Evolutionary conservation across 345 rosid species (phyloP).

Genomic region (Hypericum perforatum): DNA sequence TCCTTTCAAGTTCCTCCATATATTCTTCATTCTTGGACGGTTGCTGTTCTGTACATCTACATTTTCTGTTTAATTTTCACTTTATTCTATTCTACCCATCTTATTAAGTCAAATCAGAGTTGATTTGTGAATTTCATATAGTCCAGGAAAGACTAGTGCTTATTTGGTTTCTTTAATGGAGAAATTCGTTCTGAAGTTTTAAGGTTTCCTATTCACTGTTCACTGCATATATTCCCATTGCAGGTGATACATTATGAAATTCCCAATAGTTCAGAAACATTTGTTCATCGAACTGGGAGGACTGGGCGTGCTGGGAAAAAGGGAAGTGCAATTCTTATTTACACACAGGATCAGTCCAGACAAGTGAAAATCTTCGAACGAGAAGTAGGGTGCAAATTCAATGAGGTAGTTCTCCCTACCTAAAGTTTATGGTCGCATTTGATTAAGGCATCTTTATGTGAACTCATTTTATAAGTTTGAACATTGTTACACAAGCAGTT

Average conservation of each 20-base stretch:
- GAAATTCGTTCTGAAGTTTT: too few species aligned
- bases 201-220: background rate
- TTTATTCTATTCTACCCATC: background rate
- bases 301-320: conserved; percentile 99
- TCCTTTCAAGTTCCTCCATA: background rate
- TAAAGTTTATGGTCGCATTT: too few species aligned
- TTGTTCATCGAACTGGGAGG: conserved; percentile 96
- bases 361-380: conserved; percentile 57
- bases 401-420: conserved; percentile 38
- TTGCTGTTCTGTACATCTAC: conserved; percentile 2
- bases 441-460: too few species aligned
- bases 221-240: conserved; percentile 4
- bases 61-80: background rate
- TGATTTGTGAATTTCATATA: too few species aligned
- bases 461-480: too few species aligned
- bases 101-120: too few species aligned
- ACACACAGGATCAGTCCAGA: conserved; percentile 60
- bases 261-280: conserved; percentile 79
- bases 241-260: conserved; percentile 89
- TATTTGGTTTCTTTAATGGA: too few species aligned
- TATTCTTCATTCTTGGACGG: conserved; percentile 4
- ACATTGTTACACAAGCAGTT: too few species aligned
- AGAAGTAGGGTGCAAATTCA: conserved; percentile 84
- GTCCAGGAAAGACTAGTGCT: too few species aligned
- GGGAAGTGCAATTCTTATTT: conserved; percentile 79